These are phyloP conservation scores for Mycena belliarum DNA, from an alignment of 768 basidiomycete species.

Conservation along the genomic window DNA sequence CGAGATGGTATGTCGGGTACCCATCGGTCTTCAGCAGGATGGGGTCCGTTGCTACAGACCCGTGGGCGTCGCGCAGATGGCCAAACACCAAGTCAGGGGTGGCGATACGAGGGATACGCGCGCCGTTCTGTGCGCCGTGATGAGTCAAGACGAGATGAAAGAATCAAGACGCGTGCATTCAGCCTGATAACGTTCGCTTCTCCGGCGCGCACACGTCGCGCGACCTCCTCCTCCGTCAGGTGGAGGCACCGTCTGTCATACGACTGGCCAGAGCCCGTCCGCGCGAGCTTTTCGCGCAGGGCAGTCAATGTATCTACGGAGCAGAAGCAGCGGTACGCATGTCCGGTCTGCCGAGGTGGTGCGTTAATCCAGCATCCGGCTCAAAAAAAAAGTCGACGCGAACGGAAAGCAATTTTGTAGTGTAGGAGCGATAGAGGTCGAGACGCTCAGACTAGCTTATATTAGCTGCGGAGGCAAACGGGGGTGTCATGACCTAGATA, in stretches of 20 bases:
- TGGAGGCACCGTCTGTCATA: slow-evolving; percentile 91
- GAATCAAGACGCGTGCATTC: slow-evolving; percentile 58
- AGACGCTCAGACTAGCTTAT: slow-evolving; percentile 79
- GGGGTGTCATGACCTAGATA: slow-evolving; percentile 28
- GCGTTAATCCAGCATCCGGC: not conserved
- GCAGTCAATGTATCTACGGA: slow-evolving; percentile 65
- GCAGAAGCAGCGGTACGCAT: slow-evolving; percentile 97
- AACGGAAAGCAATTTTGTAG: slow-evolving; percentile 77
- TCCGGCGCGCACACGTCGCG: slow-evolving; percentile 69
- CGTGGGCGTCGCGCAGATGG: slow-evolving; percentile 67
- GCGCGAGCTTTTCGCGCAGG: slow-evolving; percentile 69
- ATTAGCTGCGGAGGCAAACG: slow-evolving; percentile 7
- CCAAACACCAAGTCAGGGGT: slow-evolving; percentile 79
- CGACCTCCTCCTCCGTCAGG: slow-evolving; percentile 84
- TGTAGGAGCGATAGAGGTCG: slow-evolving; percentile 78
- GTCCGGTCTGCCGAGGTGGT: slow-evolving; percentile 57
- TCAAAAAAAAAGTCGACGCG: slow-evolving; percentile 19
- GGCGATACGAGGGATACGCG: slow-evolving; percentile 49
- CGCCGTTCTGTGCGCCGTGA: slow-evolving; percentile 49
- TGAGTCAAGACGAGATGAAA: slow-evolving; percentile 4
- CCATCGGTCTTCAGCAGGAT: slow-evolving; percentile 89
- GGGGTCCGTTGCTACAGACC: slow-evolving; percentile 84
- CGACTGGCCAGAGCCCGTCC: slow-evolving; percentile 70
- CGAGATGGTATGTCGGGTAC: slow-evolving; percentile 96
- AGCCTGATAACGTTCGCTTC: slow-evolving; percentile 84